Conservation (phyloP, 148 eudicot genomes). For the Camellia lanceoleosa region DNA sequence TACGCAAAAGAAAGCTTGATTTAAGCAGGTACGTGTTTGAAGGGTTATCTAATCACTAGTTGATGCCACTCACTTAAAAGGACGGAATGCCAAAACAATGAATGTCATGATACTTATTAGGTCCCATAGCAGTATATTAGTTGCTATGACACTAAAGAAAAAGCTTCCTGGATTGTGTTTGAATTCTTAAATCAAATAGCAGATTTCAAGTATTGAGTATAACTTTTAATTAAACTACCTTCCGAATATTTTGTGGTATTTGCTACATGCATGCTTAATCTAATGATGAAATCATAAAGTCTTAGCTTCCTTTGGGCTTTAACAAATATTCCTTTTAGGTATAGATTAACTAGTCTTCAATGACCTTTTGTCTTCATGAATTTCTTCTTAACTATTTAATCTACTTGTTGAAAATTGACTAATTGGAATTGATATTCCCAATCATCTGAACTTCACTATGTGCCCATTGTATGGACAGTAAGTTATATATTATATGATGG, state of each 20-base stretch:
- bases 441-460: neutral
- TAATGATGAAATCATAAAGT: neutral
- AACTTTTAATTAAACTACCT: neutral
- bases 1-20: conserved; percentile 78
- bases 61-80: neutral
- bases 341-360: neutral
- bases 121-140: neutral
- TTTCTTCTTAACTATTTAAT: neutral
- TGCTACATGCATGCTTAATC: neutral
- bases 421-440: neutral
- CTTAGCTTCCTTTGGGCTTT: neutral
- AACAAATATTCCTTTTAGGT: neutral
- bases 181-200: neutral
- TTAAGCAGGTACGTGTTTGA: conserved; percentile 56
- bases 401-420: neutral
- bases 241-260: neutral
- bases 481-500: neutral
- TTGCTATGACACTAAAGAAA: neutral
- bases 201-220: neutral
- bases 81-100: neutral
- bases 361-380: neutral
- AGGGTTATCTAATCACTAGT: conserved; percentile 4
- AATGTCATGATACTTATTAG: neutral
- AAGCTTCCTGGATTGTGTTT: neutral
- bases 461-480: neutral